A percentile compares a stretch with the other conserved stretches of the same genome.
Evolutionary conservation across 225 moss, liverwort and hornwort genomes (phyloP).

Genomic region (Thuidium tamariscinum): DNA sequence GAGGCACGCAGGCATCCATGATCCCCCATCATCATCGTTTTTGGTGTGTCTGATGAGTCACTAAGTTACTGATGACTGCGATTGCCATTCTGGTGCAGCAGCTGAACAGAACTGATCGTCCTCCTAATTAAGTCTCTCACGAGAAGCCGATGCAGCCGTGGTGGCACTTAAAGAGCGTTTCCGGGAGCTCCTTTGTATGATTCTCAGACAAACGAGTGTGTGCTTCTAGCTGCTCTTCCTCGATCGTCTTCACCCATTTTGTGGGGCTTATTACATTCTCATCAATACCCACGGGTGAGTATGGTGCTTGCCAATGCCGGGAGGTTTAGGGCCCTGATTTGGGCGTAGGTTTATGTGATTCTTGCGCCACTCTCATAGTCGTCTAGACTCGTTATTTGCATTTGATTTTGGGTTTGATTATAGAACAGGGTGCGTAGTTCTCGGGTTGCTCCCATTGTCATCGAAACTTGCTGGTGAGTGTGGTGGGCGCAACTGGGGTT

Average conservation of each 20-base stretch:
- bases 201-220: neutral
- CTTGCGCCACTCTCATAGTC: neutral
- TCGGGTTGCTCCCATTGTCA: neutral
- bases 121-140: neutral
- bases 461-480: neutral
- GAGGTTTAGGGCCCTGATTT: neutral
- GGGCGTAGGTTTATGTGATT: neutral
- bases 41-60: neutral
- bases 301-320: neutral
- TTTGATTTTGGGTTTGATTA: neutral
- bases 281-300: neutral
- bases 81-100: neutral
- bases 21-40: neutral
- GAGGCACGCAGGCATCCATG: neutral
- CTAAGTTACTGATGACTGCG: neutral
- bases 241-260: neutral
- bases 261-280: neutral
- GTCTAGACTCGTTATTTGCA: neutral
- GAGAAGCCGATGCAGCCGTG: slow-evolving; percentile 12
- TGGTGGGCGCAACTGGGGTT: neutral
- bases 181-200: neutral
- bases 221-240: neutral
- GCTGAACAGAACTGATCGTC: neutral
- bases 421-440: neutral
- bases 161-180: slow-evolving; percentile 1